A percentile compares a stretch with the other conserved stretches of the same genome.
Conservation (phyloP, 139 green algal genomes). For the Chlorella sp. region DNA sequence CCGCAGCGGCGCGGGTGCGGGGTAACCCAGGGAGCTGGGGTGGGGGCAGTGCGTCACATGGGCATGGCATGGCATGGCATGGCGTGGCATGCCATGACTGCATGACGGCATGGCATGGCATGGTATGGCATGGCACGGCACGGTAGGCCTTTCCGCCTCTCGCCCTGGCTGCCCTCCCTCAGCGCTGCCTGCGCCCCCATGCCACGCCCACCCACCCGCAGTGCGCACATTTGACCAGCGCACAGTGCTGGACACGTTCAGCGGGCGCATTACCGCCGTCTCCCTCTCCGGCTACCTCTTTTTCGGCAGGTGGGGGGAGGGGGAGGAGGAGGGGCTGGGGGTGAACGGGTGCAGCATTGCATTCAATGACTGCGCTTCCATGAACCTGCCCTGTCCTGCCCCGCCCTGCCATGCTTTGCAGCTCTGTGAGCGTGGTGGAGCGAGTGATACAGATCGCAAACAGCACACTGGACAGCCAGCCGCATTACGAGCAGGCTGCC, state of each 20-base stretch:
- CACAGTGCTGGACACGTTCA: slow-evolving; percentile 49
- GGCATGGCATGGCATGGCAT: neutral
- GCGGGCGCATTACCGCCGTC: slow-evolving; percentile 56
- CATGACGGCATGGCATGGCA: neutral
- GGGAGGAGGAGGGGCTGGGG: neutral
- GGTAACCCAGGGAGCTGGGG: neutral
- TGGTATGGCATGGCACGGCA: neutral
- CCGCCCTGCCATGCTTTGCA: neutral
- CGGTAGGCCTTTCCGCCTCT: neutral
- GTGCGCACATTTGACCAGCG: slow-evolving; percentile 57
- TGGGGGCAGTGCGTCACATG: neutral
- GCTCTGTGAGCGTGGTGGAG: slow-evolving; percentile 61
- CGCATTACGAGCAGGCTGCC: neutral
- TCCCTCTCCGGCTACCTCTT: slow-evolving; percentile 81
- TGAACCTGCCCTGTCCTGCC: neutral
- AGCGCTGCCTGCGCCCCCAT: neutral
- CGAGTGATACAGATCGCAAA: slow-evolving; percentile 40
- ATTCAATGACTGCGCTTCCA: neutral
- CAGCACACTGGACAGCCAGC: slow-evolving; percentile 26
- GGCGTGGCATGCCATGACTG: neutral
- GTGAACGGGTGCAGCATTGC: neutral
- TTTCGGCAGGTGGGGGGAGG: slow-evolving; percentile 60
- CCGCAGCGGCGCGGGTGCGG: slow-evolving; percentile 45
- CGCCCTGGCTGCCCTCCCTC: neutral
- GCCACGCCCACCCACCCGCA: neutral